These are phyloP conservation scores for Globisporangium paddicum DNA, from an alignment of 352 stramenopile species.

Conservation along the genomic window DNA sequence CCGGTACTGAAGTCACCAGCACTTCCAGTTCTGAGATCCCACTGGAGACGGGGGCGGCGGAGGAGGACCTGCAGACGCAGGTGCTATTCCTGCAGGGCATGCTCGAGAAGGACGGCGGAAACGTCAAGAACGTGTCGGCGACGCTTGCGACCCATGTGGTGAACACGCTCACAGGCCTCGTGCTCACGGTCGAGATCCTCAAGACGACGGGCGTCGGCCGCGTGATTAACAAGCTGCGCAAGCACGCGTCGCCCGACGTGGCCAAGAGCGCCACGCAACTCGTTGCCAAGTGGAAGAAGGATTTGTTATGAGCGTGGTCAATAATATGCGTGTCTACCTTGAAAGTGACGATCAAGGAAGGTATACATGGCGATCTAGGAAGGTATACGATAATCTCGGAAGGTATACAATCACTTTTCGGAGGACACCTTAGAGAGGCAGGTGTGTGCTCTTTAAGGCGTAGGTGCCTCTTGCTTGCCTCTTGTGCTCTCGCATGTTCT, in stretches of 20 bases:
- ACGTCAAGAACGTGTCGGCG: constrained; percentile 71
- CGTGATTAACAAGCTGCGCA: constrained; percentile 86
- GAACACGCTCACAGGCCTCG: constrained; percentile 54
- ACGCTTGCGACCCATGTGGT: constrained; percentile 67
- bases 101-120: constrained; percentile 61
- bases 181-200: constrained; percentile 78
- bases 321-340: too few species aligned
- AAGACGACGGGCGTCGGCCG: constrained; percentile 77
- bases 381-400: background rate
- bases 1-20: background rate
- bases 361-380: too few species aligned
- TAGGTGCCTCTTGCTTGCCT: too few species aligned
- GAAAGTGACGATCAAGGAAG: too few species aligned
- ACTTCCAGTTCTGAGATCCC: constrained; percentile 3
- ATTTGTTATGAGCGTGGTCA: constrained; percentile 50
- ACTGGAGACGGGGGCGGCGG: constrained; percentile 2
- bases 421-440: too few species aligned
- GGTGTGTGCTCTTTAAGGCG: too few species aligned
- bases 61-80: constrained; percentile 60
- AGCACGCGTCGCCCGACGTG: constrained; percentile 59
- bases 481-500: too few species aligned
- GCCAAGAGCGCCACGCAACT: constrained; percentile 61
- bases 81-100: constrained; percentile 68
- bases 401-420: too few species aligned
- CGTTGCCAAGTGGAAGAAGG: constrained; percentile 85